Conservation (phyloP, 176 grass and related monocot species). For the Themeda triandra region DNA sequence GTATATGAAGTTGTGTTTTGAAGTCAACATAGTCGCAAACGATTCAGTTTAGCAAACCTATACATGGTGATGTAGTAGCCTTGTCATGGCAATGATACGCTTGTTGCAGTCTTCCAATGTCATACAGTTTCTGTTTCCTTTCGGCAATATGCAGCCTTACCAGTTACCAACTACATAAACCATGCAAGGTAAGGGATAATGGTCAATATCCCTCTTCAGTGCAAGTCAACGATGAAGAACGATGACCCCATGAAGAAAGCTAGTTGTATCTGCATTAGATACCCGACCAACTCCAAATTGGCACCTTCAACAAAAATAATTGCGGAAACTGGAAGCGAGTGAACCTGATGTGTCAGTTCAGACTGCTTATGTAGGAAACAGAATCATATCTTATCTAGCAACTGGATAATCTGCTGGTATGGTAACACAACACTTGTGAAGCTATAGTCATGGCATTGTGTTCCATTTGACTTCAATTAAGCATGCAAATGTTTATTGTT, state of each 20-base stretch:
- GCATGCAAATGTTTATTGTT: not conserved
- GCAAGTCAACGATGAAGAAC: slow-evolving; percentile 50
- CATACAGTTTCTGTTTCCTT: slow-evolving; percentile 38
- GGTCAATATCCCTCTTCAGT: slow-evolving; percentile 57
- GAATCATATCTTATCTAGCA: slow-evolving; percentile 48
- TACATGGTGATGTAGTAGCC: slow-evolving; percentile 48
- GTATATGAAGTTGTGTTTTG: slow-evolving; percentile 16
- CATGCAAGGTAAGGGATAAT: slow-evolving; percentile 50
- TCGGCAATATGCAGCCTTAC: slow-evolving; percentile 62
- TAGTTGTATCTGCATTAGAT: slow-evolving; percentile 77
- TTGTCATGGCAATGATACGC: slow-evolving; percentile 49
- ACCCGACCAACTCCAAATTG: slow-evolving; percentile 82
- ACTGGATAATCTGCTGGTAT: slow-evolving; percentile 18
- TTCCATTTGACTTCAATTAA: slow-evolving; percentile 4
- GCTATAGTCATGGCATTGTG: not conserved
- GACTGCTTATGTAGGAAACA: slow-evolving; percentile 44
- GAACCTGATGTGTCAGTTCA: slow-evolving; percentile 50
- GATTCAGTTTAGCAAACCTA: slow-evolving; percentile 56
- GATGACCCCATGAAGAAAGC: slow-evolving; percentile 47
- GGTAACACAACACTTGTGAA: not conserved
- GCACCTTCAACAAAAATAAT: slow-evolving; percentile 66
- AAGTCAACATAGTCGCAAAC: slow-evolving; percentile 39
- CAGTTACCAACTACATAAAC: slow-evolving; percentile 76
- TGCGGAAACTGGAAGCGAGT: slow-evolving; percentile 49
- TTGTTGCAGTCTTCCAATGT: slow-evolving; percentile 45